Percentiles rank a stretch among this genome's conserved stretches.
Evolutionary conservation across 164 flowering plant genomes (phyloP).

Genomic region (Pachysandra terminalis): DNA sequence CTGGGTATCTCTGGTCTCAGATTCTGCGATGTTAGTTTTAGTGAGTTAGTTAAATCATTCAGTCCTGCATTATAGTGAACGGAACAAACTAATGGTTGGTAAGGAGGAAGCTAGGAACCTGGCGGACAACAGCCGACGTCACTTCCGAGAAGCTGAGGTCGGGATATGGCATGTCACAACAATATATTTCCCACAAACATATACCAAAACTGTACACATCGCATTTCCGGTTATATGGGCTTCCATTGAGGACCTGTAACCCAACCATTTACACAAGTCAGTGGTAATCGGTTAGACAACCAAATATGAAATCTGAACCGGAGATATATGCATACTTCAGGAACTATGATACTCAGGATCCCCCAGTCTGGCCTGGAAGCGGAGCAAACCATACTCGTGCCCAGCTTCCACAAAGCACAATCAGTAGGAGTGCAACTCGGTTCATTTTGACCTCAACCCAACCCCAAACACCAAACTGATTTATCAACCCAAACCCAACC

Average conservation of each 20-base stretch:
- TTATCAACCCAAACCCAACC: too few relatives aligned
- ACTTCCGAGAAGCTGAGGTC: slow-evolving; percentile 93
- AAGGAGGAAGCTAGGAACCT: slow-evolving; percentile 43
- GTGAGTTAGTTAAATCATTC: background rate
- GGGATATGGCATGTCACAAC: slow-evolving; percentile 99
- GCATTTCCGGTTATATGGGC: slow-evolving; percentile 89
- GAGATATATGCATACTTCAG: too few relatives aligned
- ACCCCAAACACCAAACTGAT: too few relatives aligned
- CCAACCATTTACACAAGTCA: slow-evolving; percentile 11
- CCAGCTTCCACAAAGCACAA: too few relatives aligned
- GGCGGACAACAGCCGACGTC: slow-evolving; percentile 90
- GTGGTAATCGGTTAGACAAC: slow-evolving; percentile 5
- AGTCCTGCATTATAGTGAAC: background rate
- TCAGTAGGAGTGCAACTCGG: too few relatives aligned
- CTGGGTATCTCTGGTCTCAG: slow-evolving; percentile 93
- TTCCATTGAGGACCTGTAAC: slow-evolving; percentile 91
- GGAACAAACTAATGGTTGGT: background rate
- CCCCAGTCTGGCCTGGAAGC: too few relatives aligned
- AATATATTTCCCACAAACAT: slow-evolving; percentile 96
- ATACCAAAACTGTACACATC: slow-evolving; percentile 98
- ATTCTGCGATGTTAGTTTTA: slow-evolving; percentile 45
- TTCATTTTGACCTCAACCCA: too few relatives aligned
- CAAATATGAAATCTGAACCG: background rate
- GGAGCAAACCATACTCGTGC: too few relatives aligned
- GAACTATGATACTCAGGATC: too few relatives aligned